Base-by-base conservation (phyloP, 208 protist species). In the Wallacemonas collosoma region DNA sequence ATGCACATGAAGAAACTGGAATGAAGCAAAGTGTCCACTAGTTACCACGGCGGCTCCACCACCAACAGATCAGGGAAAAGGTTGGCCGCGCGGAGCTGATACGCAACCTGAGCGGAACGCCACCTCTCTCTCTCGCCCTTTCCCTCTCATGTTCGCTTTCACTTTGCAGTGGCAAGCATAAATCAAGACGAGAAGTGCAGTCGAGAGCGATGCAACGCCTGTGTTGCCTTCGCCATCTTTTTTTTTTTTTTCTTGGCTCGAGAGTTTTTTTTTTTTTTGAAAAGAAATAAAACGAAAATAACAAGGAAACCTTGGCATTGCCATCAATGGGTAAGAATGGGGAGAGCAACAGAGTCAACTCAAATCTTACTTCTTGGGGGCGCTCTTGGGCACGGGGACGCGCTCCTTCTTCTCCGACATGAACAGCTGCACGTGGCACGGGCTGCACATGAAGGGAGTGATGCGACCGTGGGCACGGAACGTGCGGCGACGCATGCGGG, bases 401-500 rank as follows among this genome's bases (percentile, higher is more conserved):
- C 88, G 88, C 76, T 89, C 83, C 83, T 93, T 86, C 69, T 90
- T 88, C 81, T 95, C 83, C 12, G 86, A 85, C 87, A 95, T 95
- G 72, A 88, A 88, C 66, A 85, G 80, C 65, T 85, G 86, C 70
- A 96, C 89, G 76, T 96, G 91, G 85, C 91, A 96, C 35, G 90
- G 89, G 83, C 84, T 94, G 89, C 91, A 94, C 94, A 98, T 98
- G 92, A 91, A 98, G 56, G 94, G 91, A 26, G 84, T 85, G 72
- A 98, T 98, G 79, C 96, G 91, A 67, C 97, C 97, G 81, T 98
- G 97, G 57, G 97, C 97, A 81, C 97, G 91, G 86, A 97, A 98
- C 51, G 95, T 98, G 79, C 96, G 90, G 81, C 97, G 90, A 73
- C 97, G 91, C 82, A 95, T 91, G 76, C 86, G 90, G 63, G 86